Evolutionary conservation across 176 grass and related monocot species (phyloP), one percentile per base, ranked within the genome.

Genomic region (Oryza coarctata): DNA sequence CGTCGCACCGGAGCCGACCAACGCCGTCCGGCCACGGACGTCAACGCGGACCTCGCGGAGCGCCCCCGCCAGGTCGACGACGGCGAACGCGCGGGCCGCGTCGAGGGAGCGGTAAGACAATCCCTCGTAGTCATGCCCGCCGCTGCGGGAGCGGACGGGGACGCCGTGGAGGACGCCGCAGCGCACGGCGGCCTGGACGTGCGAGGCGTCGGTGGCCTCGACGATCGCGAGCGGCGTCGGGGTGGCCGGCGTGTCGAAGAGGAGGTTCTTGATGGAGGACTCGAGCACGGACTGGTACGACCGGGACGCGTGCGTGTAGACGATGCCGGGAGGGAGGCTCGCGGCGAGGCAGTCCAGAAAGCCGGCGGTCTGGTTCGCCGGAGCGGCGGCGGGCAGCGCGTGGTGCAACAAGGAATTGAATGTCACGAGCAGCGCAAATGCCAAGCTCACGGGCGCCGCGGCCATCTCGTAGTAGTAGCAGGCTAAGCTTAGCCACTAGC

Each of bases 41-140:
- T 92, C 85, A 25, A 92, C 41, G 47, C 69, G 35, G 9, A 90
- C 25, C 1, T 15, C 85, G 18, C 81, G 85, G n/a, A 91, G 63
- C 17, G 63, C 63, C 0, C 73, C 65, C 17, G 47, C 47, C 6
- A 94, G 39, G 41, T 94, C 91, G 33, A 85, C 69, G 71, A 93
- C 50, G 65, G 82, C 45, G 77, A 97, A 93, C 5, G 66, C 39
- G 7, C 57, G 14, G 1, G 45, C 62, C 13, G 55, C 39, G 17
- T 26, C n/a, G 11, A 69, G 8, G 17, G 91, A 74, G 12, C 88
- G 79, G 84, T 93, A 97, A 6, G 94, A 93, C 13, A 91, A 81
- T 28, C 93, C 93, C 80, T 95, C 90, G 30, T 90, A 95, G 69
- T 95, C 93, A 22, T 95, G 93, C 31, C 91, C 91, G 23, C 94